Percentiles rank a stretch among this genome's conserved stretches.
Conservation (phyloP, 345 rosid genomes). For the Moringa oleifera region DNA sequence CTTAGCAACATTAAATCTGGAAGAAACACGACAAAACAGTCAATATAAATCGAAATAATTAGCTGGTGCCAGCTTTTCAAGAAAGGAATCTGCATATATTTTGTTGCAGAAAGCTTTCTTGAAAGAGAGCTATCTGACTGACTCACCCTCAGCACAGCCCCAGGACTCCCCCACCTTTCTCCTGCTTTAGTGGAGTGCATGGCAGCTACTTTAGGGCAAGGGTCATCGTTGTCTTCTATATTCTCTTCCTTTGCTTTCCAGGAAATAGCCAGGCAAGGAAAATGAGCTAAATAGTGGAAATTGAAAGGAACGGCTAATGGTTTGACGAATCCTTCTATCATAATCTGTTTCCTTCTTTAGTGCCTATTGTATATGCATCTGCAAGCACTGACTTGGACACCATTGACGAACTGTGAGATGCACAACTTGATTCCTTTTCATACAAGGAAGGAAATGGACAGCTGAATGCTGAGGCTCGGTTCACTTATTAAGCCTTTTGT, state of each 20-base stretch:
- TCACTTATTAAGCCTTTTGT: too few relatives aligned
- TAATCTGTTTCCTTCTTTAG: neutral
- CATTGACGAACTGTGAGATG: neutral
- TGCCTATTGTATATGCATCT: neutral
- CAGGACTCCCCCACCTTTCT: conserved; percentile 1
- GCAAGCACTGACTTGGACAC: neutral
- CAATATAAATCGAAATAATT: too few relatives aligned
- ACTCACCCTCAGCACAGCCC: too few relatives aligned
- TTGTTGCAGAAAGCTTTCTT: too few relatives aligned
- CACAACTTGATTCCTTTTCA: too few relatives aligned
- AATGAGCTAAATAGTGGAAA: neutral
- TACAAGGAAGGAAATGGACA: too few relatives aligned
- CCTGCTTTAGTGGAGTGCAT: conserved; percentile 1
- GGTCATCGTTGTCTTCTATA: conserved; percentile 15
- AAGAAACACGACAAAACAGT: too few relatives aligned
- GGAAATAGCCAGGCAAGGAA: conserved; percentile 2
- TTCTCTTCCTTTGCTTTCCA: conserved; percentile 15
- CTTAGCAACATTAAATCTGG: too few relatives aligned
- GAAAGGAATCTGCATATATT: too few relatives aligned
- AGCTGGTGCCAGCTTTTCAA: too few relatives aligned
- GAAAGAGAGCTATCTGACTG: too few relatives aligned
- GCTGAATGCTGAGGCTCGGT: neutral
- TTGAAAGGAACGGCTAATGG: conserved; percentile 1
- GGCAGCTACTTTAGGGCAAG: conserved; percentile 9
- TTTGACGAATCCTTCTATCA: neutral